Evolutionary conservation across 2,329 filamentous ascomycete genomes (phyloP).

Genomic region (Colletotrichum higginsianum): DNA sequence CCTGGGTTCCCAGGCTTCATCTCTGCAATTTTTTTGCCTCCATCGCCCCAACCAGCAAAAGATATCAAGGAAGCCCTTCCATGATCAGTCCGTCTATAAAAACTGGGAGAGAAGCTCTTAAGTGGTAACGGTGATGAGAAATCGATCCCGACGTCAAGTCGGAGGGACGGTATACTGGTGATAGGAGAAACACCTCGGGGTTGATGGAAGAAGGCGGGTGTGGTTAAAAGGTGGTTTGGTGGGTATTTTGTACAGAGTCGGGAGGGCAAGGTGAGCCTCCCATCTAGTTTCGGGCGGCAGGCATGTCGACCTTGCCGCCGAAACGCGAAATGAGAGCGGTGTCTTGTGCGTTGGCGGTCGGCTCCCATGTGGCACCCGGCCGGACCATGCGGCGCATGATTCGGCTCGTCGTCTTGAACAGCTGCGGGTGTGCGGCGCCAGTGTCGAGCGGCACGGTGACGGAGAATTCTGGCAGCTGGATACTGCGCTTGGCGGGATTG

Average conservation of each 20-base stretch:
- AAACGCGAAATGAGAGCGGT: constrained; percentile 9
- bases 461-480: constrained; percentile 45
- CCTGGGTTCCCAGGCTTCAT: constrained; percentile 26
- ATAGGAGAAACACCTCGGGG: not conserved
- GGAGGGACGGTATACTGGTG: constrained; percentile 27
- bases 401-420: constrained; percentile 30
- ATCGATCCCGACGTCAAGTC: constrained; percentile 41
- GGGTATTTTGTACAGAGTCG: constrained; percentile 37
- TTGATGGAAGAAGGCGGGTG: constrained; percentile 2
- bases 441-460: constrained; percentile 45
- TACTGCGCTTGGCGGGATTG: constrained; percentile 48
- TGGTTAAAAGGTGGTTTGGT: constrained; percentile 15
- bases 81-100: constrained; percentile 40
- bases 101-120: constrained; percentile 27
- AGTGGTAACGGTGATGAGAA: constrained; percentile 31
- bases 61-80: constrained; percentile 12
- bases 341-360: constrained; percentile 19
- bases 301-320: constrained; percentile 38
- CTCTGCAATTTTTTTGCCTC: not conserved
- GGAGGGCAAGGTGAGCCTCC: not conserved
- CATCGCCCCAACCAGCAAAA: constrained; percentile 13
- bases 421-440: constrained; percentile 13
- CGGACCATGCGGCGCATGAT: constrained; percentile 39
- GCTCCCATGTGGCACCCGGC: constrained; percentile 26
- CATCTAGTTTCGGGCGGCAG: constrained; percentile 32